These are phyloP conservation scores for Candida yuanshanica DNA, from an alignment of 805 yeast genomes.

Conservation along the genomic window DNA sequence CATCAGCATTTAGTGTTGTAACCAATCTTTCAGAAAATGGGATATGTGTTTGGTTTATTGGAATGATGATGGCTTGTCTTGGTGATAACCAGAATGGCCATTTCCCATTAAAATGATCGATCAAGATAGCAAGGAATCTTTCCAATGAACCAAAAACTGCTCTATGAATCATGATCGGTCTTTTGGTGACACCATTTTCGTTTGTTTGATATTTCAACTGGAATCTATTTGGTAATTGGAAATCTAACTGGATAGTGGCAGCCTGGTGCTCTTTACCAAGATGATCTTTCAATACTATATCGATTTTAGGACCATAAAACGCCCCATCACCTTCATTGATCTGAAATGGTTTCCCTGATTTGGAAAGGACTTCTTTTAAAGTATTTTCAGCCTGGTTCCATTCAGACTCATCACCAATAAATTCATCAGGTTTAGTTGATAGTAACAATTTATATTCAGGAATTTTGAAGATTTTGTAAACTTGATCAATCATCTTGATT, in stretches of 20 bases:
- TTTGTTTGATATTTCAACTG: slow-evolving; percentile 58
- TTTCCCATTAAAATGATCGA: slow-evolving; percentile 85
- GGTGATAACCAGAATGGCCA: slow-evolving; percentile 99
- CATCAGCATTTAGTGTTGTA: slow-evolving; percentile 42
- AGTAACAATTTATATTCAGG: slow-evolving; percentile 52
- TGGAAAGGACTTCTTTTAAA: slow-evolving; percentile 53
- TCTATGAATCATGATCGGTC: slow-evolving; percentile 93
- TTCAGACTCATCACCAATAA: slow-evolving; percentile 66
- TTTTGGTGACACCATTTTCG: slow-evolving; percentile 43
- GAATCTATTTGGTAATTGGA: slow-evolving; percentile 87
- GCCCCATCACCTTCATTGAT: slow-evolving; percentile 94
- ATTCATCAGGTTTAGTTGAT: slow-evolving; percentile 84
- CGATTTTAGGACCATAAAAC: slow-evolving; percentile 94
- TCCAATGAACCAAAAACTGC: slow-evolving; percentile 95
- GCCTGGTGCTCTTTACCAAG: slow-evolving; percentile 83
- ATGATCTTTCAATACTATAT: slow-evolving; percentile 75
- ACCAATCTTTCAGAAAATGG: slow-evolving; percentile 49
- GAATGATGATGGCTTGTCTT: slow-evolving; percentile 79
- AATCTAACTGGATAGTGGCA: slow-evolving; percentile 93
- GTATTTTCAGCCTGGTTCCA: slow-evolving; percentile 83
- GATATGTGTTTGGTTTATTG: slow-evolving; percentile 61
- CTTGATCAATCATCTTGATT: slow-evolving; percentile 64
- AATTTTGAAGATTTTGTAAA: slow-evolving; percentile 54
- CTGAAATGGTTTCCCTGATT: slow-evolving; percentile 54
- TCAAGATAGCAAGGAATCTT: slow-evolving; percentile 81